These are phyloP conservation scores for Wallacemonas rigidus DNA, from an alignment of 208 protist genomes.

Conservation along the genomic window DNA sequence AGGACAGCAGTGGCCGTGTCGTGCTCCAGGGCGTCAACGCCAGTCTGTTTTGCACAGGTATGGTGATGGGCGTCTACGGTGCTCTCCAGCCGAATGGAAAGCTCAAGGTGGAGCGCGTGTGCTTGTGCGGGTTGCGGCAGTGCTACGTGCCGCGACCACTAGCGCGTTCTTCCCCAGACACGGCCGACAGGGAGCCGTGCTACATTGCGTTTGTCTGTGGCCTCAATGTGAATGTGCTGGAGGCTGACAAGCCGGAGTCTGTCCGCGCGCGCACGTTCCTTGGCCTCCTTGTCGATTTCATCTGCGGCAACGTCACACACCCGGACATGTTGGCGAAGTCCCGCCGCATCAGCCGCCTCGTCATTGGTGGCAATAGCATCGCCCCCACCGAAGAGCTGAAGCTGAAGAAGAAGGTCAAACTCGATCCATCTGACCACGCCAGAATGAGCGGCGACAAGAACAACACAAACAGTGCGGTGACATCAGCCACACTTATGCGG, in stretches of 20 bases:
- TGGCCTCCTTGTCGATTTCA: conserved; percentile 79
- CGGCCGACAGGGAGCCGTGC: conserved; percentile 39
- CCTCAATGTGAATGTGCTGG: conserved; percentile 41
- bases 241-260: conserved; percentile 20
- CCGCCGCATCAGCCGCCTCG: conserved; percentile 60
- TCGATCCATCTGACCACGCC: conserved; percentile 83
- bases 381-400: conserved; percentile 83
- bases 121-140: conserved; percentile 42
- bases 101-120: conserved; percentile 63
- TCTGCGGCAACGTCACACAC: conserved; percentile 72
- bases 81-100: conserved; percentile 63
- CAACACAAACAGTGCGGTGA: conserved; percentile 30
- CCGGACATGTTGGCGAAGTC: conserved; percentile 42
- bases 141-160: conserved; percentile 58
- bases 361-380: conserved; percentile 89
- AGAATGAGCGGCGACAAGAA: conserved; percentile 65
- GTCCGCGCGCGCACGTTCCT: conserved; percentile 40
- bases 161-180: background rate
- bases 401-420: conserved; percentile 85
- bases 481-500: conserved; percentile 69
- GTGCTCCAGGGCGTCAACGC: conserved; percentile 54
- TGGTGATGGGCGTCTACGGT: conserved; percentile 78
- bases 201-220: conserved; percentile 87
- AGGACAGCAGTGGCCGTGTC: conserved; percentile 84
- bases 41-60: conserved; percentile 72